These are phyloP conservation scores for Besnoitia besnoiti DNA, from an alignment of 169 alveolate species.

Conservation along the genomic window DNA sequence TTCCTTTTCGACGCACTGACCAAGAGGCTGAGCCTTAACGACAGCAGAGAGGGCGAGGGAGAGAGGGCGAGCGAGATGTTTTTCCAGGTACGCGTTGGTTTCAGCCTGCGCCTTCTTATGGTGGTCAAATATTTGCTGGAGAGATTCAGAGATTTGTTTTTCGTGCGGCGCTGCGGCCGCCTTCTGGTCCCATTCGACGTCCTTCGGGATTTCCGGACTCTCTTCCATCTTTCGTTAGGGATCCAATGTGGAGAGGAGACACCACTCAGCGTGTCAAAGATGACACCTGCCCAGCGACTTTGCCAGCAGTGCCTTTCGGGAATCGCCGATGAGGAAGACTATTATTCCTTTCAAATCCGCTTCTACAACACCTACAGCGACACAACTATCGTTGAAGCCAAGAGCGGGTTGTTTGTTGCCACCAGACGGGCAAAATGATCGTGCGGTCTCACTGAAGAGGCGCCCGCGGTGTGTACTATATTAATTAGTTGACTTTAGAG, in stretches of 20 bases:
- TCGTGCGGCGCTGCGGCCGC: not conserved
- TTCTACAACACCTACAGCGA: too few relatives aligned
- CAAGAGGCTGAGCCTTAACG: constrained; percentile 5
- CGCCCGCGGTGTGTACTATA: too few relatives aligned
- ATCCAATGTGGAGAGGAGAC: not conserved
- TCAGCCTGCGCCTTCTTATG: not conserved
- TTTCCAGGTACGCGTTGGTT: constrained; percentile 16
- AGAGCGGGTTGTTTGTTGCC: too few relatives aligned
- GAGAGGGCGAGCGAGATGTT: not conserved
- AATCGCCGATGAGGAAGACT: too few relatives aligned
- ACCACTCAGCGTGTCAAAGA: too few relatives aligned
- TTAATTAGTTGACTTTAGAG: too few relatives aligned
- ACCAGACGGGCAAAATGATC: too few relatives aligned
- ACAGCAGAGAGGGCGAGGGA: constrained; percentile 18
- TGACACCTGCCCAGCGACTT: too few relatives aligned
- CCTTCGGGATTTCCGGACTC: not conserved
- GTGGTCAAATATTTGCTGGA: not conserved
- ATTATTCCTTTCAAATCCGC: too few relatives aligned
- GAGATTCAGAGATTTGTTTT: not conserved
- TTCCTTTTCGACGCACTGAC: constrained; percentile 2
- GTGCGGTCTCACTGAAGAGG: too few relatives aligned
- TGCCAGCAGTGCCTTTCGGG: too few relatives aligned
- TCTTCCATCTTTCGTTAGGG: not conserved
- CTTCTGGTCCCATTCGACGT: not conserved
- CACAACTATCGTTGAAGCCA: too few relatives aligned